Evolutionary conservation across 2,329 filamentous ascomycete genomes (phyloP), one percentile per base, ranked within the genome.

Genomic region (Nectriaceae sp.): DNA sequence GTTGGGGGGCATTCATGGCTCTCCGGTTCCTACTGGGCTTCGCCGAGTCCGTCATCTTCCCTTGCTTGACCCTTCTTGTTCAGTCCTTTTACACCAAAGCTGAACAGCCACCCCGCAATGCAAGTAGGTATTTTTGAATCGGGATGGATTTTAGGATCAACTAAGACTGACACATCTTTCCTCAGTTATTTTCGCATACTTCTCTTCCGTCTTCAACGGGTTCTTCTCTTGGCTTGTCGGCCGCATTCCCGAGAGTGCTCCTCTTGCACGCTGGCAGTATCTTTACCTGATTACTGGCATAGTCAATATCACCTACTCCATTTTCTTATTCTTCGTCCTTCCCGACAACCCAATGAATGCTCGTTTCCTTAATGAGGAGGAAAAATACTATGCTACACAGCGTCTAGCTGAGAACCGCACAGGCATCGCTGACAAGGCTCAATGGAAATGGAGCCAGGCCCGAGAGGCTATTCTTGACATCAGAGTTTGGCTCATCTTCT

Each of bases 401-500:
- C 44, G 44, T 24, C 44, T 46, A 6, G 24, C 44, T 11, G 44
- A 41, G 16, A 46, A 46, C 38, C 37, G 38, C 18, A 44, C 65
- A 37, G 42, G 57, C 16, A 15, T 57, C 49, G 69, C 74, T 33
- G 70, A 73, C 10, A 39, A 46, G 24, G 38, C n/a, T 18, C 67
- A 70, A 10, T 79, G 73, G 68, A 70, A 69, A 40, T 74, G 72
- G 69, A 64, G 71, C 5, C 79, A 83, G 61, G 64, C 70, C 36
- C 40, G 63, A 4, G 77, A 82, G 60, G 77, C 75, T 40, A 59
- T 81, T 0, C 45, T 70, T 3, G 79, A 80, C 54, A 72, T 75
- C 8, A 80, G 82, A 61, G 77, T 76, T 0, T 83, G 77, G 77
- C 66, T 82, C 37, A 68, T 82, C 40, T 74, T 78, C 50, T 69